Conservation (phyloP, 345 rosid genomes). For the Salix udensis region DNA sequence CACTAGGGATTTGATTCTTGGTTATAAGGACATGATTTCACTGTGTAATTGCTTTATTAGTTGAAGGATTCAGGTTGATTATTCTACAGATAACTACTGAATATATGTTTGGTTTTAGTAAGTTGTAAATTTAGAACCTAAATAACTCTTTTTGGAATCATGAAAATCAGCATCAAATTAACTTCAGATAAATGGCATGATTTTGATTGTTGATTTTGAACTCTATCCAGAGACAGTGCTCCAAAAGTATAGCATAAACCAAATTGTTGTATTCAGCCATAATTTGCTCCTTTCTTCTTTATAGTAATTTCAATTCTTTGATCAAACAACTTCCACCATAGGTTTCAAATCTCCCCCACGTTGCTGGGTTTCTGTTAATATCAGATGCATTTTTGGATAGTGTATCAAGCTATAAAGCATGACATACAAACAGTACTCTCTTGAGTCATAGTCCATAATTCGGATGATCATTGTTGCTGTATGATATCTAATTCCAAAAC, state of each 20-base stretch:
- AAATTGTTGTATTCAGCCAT: background rate
- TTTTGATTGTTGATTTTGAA: background rate
- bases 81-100: background rate
- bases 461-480: background rate
- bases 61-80: background rate
- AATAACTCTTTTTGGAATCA: background rate
- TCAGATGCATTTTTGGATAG: background rate
- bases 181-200: background rate
- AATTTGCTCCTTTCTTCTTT: background rate
- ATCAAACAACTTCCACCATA: background rate
- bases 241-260: background rate
- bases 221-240: background rate
- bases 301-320: background rate
- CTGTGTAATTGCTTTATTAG: background rate
- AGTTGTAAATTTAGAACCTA: background rate
- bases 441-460: background rate
- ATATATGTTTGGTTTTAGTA: background rate
- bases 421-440: background rate
- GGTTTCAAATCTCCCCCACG: background rate
- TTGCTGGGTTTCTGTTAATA: background rate
- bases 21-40: background rate
- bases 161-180: background rate
- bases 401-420: background rate
- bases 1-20: background rate
- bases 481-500: background rate